phyloP scores from a whole-genome alignment of 108 stramenopile species.

The Cylindrotheca closterium region DNA sequence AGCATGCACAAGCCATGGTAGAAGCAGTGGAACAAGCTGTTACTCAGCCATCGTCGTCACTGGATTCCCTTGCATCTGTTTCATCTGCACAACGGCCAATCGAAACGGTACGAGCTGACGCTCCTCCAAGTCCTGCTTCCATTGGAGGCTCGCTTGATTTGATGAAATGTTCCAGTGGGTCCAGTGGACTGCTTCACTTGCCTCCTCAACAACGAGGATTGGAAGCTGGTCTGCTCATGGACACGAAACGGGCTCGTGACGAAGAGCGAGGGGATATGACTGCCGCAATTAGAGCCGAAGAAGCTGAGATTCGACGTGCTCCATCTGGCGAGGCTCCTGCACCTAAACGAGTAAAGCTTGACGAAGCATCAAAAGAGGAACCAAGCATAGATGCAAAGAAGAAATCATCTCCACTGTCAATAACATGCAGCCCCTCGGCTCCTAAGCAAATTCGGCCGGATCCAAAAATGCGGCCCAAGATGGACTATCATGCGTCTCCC shows the following conservation, averaged over 20 bases:
- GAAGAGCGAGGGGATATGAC: conserved; percentile 37
- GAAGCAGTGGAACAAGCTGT: conserved; percentile 24
- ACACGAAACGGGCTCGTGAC: conserved; percentile 27
- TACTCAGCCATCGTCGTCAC: conserved; percentile 19
- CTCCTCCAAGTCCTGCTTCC: conserved; percentile 19
- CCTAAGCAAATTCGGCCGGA: conserved; percentile 19
- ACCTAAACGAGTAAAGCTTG: conserved; percentile 19
- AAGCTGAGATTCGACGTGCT: conserved; percentile 30
- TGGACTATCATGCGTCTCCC: conserved; percentile 22
- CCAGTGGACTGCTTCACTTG: conserved; percentile 46
- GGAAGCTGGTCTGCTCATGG: conserved; percentile 14
- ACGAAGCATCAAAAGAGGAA: background rate
- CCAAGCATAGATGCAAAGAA: conserved; percentile 20
- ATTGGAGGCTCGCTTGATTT: conserved; percentile 44
- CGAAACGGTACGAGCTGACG: conserved; percentile 21
- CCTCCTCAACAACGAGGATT: conserved; percentile 19
- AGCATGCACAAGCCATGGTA: conserved; percentile 13
- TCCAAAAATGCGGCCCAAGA: background rate
- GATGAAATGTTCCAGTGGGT: conserved; percentile 59
- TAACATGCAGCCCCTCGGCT: conserved; percentile 52
- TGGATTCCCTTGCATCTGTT: conserved; percentile 54
- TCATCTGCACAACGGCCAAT: conserved; percentile 47
- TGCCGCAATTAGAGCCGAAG: conserved; percentile 2
- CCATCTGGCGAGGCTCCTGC: conserved; percentile 27
- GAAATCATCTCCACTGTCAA: conserved; percentile 44